Evolutionary conservation across 306 rosid species (phyloP), one percentile per base, ranked within the genome.

Genomic region (Cicer chorassanicum): DNA sequence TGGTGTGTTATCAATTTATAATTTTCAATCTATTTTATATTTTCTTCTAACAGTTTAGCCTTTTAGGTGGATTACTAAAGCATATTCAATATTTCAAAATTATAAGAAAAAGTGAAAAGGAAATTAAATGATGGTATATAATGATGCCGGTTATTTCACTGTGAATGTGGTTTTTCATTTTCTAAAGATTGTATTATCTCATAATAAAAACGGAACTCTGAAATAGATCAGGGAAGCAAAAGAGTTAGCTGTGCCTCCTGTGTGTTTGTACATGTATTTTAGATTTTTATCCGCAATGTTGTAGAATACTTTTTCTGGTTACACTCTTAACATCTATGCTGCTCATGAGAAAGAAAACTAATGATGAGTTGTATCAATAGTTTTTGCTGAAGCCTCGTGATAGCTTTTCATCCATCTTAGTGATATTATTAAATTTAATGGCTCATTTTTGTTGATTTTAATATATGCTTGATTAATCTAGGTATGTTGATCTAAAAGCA

Each of bases 401-500:
- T 67, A 53, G 46, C 36, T 77, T 79, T 43, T 9, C n/a, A 38
- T 68, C 41, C 76, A 73, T 79, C 78, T 9, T 57, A 63, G 12
- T 75, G 21, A 46, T 49, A 73, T 48, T 54, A 59, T 39, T 9
- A 72, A 67, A 65, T 50, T 75, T 21, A 43, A 51, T 50, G 57
- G 70, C 78, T 76, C 68, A 69, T 53, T 77, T 50, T 68, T 64
- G 74, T 29, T 82, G 51, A 68, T 69, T 51, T 49, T 56, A 3
- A 75, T 74, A 54, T 80, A 84, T 71, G 46, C 66, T 61, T 75
- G 68, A 46, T 69, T 62, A 66, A 67, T 60, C 71, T 70, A 94
- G 98, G 98, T 91, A 88, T 82, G 93, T 64, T 64, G 81, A 94
- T 86, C 92, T 91, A 65, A 87, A 88, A 77, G 79, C 97, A 21